Conservation (phyloP, 1,284 basidiomycete species). For the Malassezia nana region DNA sequence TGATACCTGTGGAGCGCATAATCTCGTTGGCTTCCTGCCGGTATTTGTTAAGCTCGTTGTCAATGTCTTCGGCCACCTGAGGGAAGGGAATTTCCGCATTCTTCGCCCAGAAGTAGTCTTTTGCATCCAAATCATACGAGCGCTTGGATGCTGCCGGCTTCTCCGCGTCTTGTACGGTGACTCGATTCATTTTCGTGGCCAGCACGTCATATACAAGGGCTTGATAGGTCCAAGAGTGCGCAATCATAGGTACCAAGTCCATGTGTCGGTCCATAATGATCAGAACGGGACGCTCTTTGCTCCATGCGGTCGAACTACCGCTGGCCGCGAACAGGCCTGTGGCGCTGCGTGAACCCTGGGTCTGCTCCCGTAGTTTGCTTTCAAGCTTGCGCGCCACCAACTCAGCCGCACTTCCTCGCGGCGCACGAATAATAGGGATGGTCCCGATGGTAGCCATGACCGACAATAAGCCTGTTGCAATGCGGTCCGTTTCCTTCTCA, state of each 20-base stretch:
- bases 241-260: conserved; percentile 85
- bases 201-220: conserved; percentile 95
- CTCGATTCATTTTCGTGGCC: conserved; percentile 91
- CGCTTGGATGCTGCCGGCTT: conserved; percentile 22
- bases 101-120: conserved; percentile 98
- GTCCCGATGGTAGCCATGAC: conserved; percentile 84
- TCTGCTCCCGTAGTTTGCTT: conserved; percentile 78
- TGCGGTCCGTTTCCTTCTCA: conserved; percentile 82
- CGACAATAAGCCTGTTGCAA: conserved; percentile 82
- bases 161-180: conserved; percentile 57
- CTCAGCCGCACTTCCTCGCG: conserved; percentile 91
- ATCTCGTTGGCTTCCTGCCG: conserved; percentile 95
- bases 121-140: conserved; percentile 83
- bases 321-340: conserved; percentile 39
- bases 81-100: conserved; percentile 95
- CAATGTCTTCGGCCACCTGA: conserved; percentile 95
- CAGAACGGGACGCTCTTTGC: conserved; percentile 53
- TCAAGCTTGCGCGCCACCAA: conserved; percentile 96
- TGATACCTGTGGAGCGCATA: conserved; percentile 88
- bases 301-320: conserved; percentile 19
- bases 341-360: conserved; percentile 58
- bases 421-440: conserved; percentile 87
- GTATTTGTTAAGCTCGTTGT: conserved; percentile 78
- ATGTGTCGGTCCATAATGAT: conserved; percentile 89
- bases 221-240: conserved; percentile 99